Conservation (phyloP, 495 filamentous ascomycete species). For the Tuber melanosporum region DNA sequence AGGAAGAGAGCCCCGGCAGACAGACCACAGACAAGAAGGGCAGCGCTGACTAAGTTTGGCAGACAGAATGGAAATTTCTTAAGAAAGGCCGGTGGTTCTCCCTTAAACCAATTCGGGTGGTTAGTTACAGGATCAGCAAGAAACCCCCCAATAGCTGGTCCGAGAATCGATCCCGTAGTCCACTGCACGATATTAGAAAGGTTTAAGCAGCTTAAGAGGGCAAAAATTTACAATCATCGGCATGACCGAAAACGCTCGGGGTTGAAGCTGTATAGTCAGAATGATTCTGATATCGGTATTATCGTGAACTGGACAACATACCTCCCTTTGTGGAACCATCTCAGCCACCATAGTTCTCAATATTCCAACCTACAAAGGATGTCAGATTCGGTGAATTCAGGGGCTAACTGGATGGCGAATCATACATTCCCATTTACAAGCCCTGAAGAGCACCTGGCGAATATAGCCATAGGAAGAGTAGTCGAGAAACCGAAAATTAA, state of each 20-base stretch:
- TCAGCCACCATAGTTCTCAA: constrained; percentile 79
- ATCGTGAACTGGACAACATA: constrained; percentile 1
- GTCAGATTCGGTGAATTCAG: constrained; percentile 1
- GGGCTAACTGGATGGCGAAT: background rate
- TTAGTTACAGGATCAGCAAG: constrained; percentile 69
- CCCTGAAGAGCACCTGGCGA: constrained; percentile 68
- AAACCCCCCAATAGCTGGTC: constrained; percentile 77
- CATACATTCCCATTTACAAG: constrained; percentile 70
- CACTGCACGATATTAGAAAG: constrained; percentile 45
- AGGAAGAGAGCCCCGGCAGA: constrained; percentile 60
- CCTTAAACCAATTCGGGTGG: constrained; percentile 57
- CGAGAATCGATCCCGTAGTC: constrained; percentile 79
- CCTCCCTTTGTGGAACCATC: constrained; percentile 54
- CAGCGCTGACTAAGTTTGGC: constrained; percentile 69
- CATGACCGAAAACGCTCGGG: constrained; percentile 70
- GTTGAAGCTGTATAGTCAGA: constrained; percentile 70
- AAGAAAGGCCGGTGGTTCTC: constrained; percentile 57
- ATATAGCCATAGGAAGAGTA: constrained; percentile 72
- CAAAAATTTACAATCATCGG: constrained; percentile 58
- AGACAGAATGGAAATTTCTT: constrained; percentile 69
- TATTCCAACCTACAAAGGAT: constrained; percentile 52
- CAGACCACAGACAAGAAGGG: constrained; percentile 66
- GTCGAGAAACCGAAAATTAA: constrained; percentile 74
- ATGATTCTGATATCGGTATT: constrained; percentile 14
- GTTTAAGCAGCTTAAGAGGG: constrained; percentile 52